Percentiles rank a stretch among this genome's conserved stretches.
phyloP scores from a whole-genome alignment of 225 moss, liverwort and hornwort species.

The Pseudisothecium myosuroides region DNA sequence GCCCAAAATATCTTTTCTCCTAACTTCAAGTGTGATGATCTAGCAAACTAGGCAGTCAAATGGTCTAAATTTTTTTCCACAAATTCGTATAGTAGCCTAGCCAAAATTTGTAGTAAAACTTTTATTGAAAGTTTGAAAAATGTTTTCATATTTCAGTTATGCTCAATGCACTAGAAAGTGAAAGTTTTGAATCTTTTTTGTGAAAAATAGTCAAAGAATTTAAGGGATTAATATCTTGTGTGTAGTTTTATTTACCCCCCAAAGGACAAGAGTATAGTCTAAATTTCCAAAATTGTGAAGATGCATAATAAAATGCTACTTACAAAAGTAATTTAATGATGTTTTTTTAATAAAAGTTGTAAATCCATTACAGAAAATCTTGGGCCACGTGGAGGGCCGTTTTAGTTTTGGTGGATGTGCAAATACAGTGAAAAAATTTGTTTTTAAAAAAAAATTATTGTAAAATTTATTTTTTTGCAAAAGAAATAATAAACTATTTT shows the following conservation, averaged over 20 bases:
- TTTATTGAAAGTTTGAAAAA: neutral
- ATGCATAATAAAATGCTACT: neutral
- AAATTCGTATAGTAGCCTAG: neutral
- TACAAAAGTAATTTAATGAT: neutral
- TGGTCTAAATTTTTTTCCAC: neutral
- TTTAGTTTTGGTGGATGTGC: too few species aligned
- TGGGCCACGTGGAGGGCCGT: too few species aligned
- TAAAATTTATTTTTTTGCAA: too few species aligned
- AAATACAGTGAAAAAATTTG: too few species aligned
- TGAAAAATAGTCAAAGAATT: neutral
- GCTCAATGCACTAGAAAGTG: neutral
- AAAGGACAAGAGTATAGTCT: neutral
- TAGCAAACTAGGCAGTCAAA: fast-evolving
- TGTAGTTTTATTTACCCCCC: fast-evolving
- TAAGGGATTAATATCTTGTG: fast-evolving
- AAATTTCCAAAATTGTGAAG: neutral
- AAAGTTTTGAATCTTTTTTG: neutral
- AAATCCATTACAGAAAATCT: neutral
- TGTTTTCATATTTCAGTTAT: neutral
- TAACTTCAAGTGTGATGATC: neutral
- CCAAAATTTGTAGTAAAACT: neutral
- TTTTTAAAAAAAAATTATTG: too few species aligned
- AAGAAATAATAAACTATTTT: too few species aligned
- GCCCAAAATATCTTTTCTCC: neutral
- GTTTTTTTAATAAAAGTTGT: too few species aligned